Evolutionary conservation across 169 alveolate species (phyloP).

Genomic region (Plasmodium relictum): DNA sequence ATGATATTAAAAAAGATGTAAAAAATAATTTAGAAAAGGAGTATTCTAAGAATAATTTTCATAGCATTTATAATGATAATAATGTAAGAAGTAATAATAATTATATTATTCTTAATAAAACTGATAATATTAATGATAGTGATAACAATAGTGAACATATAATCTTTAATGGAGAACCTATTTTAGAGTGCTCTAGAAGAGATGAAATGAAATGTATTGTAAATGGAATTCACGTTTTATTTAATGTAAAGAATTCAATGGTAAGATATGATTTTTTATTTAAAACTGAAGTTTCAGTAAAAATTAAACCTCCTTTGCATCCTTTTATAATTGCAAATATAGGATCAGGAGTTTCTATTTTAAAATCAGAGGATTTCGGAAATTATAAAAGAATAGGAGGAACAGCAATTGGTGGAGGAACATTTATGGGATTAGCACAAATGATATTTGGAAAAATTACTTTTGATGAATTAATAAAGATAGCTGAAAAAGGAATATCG

Average conservation of each 20-base stretch:
- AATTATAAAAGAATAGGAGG: constrained; percentile 85
- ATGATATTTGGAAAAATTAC: constrained; percentile 86
- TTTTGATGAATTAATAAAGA: constrained; percentile 88
- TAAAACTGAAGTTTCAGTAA: constrained; percentile 77
- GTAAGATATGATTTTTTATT: constrained; percentile 83
- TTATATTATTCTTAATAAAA: neutral
- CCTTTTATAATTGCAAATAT: constrained; percentile 91
- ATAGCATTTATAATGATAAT: neutral
- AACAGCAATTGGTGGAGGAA: constrained; percentile 95
- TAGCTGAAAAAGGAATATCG: constrained; percentile 87
- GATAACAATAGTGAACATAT: neutral
- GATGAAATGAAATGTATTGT: constrained; percentile 92
- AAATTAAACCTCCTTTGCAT: constrained; percentile 76
- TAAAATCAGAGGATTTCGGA: constrained; percentile 80
- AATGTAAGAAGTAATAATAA: neutral
- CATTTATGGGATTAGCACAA: constrained; percentile 91
- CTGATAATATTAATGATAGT: neutral
- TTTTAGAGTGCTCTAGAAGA: constrained; percentile 81
- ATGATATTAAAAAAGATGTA: neutral
- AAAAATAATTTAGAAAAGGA: neutral
- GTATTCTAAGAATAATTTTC: neutral
- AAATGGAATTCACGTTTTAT: constrained; percentile 87
- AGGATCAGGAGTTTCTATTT: constrained; percentile 94
- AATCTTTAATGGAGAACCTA: constrained; percentile 79
- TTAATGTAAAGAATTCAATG: constrained; percentile 81